phyloP scores from a whole-genome alignment of 176 grass and related monocot genomes.

The Ensete glaucum region DNA sequence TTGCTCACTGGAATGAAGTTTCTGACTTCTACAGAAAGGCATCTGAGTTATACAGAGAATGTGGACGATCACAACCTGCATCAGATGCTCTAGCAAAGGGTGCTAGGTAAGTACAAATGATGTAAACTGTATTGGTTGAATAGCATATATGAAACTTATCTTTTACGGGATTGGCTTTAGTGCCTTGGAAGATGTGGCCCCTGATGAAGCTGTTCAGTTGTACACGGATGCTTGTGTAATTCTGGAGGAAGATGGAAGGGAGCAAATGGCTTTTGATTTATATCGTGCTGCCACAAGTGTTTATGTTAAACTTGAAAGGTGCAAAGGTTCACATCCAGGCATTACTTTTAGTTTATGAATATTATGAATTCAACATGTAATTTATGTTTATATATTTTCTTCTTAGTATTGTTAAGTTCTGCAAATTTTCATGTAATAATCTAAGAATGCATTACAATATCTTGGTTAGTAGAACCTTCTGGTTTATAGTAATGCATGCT shows the following conservation, averaged over 20 bases:
- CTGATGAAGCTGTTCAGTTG: slow-evolving; percentile 77
- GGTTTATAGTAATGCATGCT: background rate
- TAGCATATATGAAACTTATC: slow-evolving; percentile 19
- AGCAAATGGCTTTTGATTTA: slow-evolving; percentile 97
- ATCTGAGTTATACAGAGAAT: slow-evolving; percentile 86
- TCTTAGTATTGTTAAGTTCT: background rate
- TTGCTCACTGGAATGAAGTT: slow-evolving; percentile 77
- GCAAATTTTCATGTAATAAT: background rate
- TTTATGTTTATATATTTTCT: background rate
- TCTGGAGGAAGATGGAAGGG: slow-evolving; percentile 95
- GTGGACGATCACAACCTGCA: slow-evolving; percentile 84
- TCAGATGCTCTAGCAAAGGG: slow-evolving; percentile 95
- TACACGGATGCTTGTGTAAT: slow-evolving; percentile 69
- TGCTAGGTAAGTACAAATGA: slow-evolving; percentile 49
- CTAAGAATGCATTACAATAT: background rate
- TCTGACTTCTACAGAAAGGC: slow-evolving; percentile 75
- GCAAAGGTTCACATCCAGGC: slow-evolving; percentile 13
- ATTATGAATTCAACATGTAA: background rate
- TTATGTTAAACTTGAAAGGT: slow-evolving; percentile 77
- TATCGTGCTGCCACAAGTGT: slow-evolving; percentile 62
- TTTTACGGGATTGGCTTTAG: slow-evolving; percentile 26
- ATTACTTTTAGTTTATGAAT: background rate
- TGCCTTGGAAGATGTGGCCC: slow-evolving; percentile 75
- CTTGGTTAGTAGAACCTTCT: background rate
- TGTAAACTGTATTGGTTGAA: background rate